These are phyloP conservation scores for Salmacisia buchloeana DNA, from an alignment of 1,284 basidiomycete genomes.

Conservation along the genomic window DNA sequence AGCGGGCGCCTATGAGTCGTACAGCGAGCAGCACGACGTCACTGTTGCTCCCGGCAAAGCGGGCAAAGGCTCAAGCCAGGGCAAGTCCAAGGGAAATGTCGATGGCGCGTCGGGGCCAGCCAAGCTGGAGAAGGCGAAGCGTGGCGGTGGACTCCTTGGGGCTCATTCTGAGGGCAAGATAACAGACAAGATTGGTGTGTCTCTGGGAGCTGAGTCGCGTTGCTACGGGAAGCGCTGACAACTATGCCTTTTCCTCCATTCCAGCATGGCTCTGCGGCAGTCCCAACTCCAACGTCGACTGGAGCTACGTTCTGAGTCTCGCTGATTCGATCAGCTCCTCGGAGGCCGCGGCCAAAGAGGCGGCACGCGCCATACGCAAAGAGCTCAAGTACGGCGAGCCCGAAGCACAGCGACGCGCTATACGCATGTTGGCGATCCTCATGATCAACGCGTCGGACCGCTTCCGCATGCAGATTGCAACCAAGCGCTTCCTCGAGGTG, in stretches of 20 bases:
- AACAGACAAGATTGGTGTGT: constrained; percentile 12
- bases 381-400: constrained; percentile 36
- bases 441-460: constrained; percentile 33
- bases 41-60: background rate
- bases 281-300: constrained; percentile 21
- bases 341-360: constrained; percentile 38
- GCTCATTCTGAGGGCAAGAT: constrained; percentile 13
- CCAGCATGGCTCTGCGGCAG: constrained; percentile 23
- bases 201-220: background rate
- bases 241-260: constrained; percentile 16
- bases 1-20: background rate
- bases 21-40: background rate
- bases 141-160: too few species aligned
- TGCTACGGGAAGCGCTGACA: constrained; percentile 1
- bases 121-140: background rate
- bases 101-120: background rate
- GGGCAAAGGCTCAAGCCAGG: background rate
- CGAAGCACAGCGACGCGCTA: constrained; percentile 30
- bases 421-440: constrained; percentile 34
- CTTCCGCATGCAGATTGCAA: constrained; percentile 35
- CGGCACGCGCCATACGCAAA: constrained; percentile 35
- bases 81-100: background rate
- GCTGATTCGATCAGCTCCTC: constrained; percentile 27
- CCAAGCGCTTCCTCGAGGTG: constrained; percentile 36
- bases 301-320: constrained; percentile 27